These are phyloP conservation scores for Coprinopsis sp. DNA, from an alignment of 768 basidiomycete genomes.

Conservation along the genomic window DNA sequence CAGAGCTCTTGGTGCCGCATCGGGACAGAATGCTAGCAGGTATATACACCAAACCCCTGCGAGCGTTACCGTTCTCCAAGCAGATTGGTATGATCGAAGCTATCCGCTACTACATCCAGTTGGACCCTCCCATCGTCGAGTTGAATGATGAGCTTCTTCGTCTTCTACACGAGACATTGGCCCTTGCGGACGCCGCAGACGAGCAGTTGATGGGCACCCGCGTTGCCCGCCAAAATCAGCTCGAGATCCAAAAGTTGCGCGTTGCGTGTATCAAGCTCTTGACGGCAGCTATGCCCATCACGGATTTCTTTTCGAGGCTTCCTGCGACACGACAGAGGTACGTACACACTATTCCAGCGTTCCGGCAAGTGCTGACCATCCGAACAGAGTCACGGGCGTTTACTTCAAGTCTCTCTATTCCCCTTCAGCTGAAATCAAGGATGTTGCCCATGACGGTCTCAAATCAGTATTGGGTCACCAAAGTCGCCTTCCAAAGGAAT, in stretches of 20 bases:
- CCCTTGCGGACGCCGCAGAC: slow-evolving; percentile 94
- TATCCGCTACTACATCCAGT: slow-evolving; percentile 85
- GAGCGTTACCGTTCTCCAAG: slow-evolving; percentile 89
- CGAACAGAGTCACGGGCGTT: slow-evolving; percentile 77
- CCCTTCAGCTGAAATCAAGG: slow-evolving; percentile 83
- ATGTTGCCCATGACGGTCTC: slow-evolving; percentile 91
- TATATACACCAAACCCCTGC: slow-evolving; percentile 94
- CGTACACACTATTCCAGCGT: slow-evolving; percentile 10
- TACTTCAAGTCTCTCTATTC: slow-evolving; percentile 99
- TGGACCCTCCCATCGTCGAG: slow-evolving; percentile 87
- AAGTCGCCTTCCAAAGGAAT: slow-evolving; percentile 87
- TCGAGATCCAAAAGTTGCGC: slow-evolving; percentile 84
- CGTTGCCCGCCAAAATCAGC: slow-evolving; percentile 68
- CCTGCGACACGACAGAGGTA: slow-evolving; percentile 82
- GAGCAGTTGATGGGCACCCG: slow-evolving; percentile 69
- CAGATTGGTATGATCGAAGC: slow-evolving; percentile 99
- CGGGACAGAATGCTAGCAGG: slow-evolving; percentile 83
- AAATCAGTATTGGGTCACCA: slow-evolving; percentile 86
- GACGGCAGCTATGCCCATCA: slow-evolving; percentile 90
- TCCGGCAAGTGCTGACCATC: background rate
- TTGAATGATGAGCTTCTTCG: slow-evolving; percentile 90
- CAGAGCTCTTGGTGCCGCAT: slow-evolving; percentile 78
- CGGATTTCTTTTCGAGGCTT: slow-evolving; percentile 89
- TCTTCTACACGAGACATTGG: slow-evolving; percentile 88
- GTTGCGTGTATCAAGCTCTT: slow-evolving; percentile 91